A percentile compares a stretch with the other conserved stretches of the same genome.
Evolutionary conservation across 2,329 filamentous ascomycete genomes (phyloP).

Genomic region (Colletotrichum sp.): DNA sequence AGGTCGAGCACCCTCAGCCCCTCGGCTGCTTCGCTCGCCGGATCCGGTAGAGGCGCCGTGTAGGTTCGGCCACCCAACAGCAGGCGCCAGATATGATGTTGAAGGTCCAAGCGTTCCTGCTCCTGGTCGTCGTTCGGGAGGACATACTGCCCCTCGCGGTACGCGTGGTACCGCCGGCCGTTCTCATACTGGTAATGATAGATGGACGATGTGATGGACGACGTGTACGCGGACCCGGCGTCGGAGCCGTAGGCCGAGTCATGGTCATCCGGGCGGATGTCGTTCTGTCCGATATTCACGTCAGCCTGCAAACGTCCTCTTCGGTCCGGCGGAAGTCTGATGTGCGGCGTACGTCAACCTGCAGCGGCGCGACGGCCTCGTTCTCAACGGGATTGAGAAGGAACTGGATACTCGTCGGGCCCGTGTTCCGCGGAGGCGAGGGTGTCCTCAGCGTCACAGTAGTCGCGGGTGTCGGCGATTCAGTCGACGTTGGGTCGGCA

Average conservation of each 20-base stretch:
- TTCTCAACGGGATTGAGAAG: constrained; percentile 22
- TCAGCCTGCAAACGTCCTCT: not conserved
- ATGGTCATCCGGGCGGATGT: constrained; percentile 18
- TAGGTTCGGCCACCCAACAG: constrained; percentile 36
- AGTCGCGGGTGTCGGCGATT: not conserved
- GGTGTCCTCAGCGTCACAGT: not conserved
- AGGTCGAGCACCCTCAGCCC: constrained; percentile 56
- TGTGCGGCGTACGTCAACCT: constrained; percentile 27
- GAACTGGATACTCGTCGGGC: constrained; percentile 1
- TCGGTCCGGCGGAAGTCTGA: not conserved
- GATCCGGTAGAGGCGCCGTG: constrained; percentile 28
- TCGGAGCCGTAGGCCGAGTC: constrained; percentile 42
- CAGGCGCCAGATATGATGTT: constrained; percentile 39
- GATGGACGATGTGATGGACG: constrained; percentile 46
- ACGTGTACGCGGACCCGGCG: constrained; percentile 32
- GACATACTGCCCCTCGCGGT: constrained; percentile 46
- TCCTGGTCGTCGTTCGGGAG: constrained; percentile 20
- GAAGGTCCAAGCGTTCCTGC: constrained; percentile 37
- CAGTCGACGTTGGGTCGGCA: not conserved
- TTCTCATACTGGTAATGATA: constrained; percentile 51
- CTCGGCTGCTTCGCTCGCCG: constrained; percentile 28
- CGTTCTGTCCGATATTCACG: not conserved
- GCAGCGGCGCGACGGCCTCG: constrained; percentile 26
- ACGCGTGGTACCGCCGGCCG: constrained; percentile 53
- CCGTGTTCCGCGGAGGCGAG: not conserved